Percentiles rank a stretch among this genome's conserved stretches.
These are phyloP conservation scores for Russula olivacea DNA, from an alignment of 768 basidiomycete species.

Conservation along the genomic window DNA sequence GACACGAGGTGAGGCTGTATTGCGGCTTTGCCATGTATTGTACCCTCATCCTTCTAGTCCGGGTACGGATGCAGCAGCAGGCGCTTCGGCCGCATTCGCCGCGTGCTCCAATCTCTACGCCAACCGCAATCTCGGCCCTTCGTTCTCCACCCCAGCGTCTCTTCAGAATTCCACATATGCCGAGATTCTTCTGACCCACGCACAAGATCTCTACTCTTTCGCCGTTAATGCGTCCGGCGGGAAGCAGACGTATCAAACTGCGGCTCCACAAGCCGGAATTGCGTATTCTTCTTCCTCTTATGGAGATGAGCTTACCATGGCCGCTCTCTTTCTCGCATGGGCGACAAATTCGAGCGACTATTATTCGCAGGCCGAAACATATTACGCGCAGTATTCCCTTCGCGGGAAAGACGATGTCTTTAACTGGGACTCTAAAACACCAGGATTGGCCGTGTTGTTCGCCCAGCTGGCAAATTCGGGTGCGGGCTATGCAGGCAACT, in stretches of 20 bases:
- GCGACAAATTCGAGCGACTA: slow-evolving; percentile 56
- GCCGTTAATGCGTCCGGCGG: slow-evolving; percentile 63
- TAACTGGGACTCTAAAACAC: slow-evolving; percentile 86
- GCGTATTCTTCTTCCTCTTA: slow-evolving; percentile 71
- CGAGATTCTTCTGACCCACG: slow-evolving; percentile 62
- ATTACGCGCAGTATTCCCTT: slow-evolving; percentile 55
- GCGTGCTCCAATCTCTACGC: slow-evolving; percentile 81
- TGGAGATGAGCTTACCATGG: slow-evolving; percentile 67
- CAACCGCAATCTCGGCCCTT: slow-evolving; percentile 47
- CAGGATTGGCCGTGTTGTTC: slow-evolving; percentile 69
- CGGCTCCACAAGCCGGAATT: slow-evolving; percentile 55
- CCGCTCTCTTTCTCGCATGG: slow-evolving; percentile 70
- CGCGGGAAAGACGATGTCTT: slow-evolving; percentile 52
- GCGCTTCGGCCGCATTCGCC: slow-evolving; percentile 80
- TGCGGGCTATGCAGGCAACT: slow-evolving; percentile 44
- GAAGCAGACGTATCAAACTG: slow-evolving; percentile 58
- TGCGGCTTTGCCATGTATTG: background rate
- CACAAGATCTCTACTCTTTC: slow-evolving; percentile 66
- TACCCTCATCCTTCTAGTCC: slow-evolving; percentile 39
- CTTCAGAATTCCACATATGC: slow-evolving; percentile 73
- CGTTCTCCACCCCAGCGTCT: slow-evolving; percentile 54
- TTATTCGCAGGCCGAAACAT: slow-evolving; percentile 57
- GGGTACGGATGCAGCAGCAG: slow-evolving; percentile 86
- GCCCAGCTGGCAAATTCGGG: slow-evolving; percentile 63
- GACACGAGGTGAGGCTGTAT: slow-evolving; percentile 40